Conservation (phyloP, 2,329 filamentous ascomycete genomes). For the Thermomyces lanuginosus region DNA sequence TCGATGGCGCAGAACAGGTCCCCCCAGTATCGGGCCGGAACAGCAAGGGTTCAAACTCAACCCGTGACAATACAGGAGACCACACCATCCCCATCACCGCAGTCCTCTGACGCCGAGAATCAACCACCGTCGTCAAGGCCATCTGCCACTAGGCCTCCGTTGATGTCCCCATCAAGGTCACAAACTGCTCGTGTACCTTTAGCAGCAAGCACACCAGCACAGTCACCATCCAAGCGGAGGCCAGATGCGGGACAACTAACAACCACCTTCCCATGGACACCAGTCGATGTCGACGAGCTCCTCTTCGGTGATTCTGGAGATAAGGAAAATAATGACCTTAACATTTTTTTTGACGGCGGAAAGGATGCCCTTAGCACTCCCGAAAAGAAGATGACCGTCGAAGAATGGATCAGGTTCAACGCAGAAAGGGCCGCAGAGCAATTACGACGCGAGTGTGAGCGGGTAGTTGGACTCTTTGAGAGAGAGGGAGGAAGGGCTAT, state of each 20-base stretch:
- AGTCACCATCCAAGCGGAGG: conserved; percentile 48
- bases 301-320: conserved; percentile 19
- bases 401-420: conserved; percentile 78
- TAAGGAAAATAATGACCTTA: conserved; percentile 35
- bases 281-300: conserved; percentile 59
- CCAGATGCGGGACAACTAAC: conserved; percentile 36
- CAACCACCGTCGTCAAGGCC: conserved; percentile 53
- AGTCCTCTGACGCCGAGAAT: conserved; percentile 69
- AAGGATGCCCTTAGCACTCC: conserved; percentile 50
- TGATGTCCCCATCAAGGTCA: conserved; percentile 18
- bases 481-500: conserved; percentile 65
- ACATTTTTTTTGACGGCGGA: conserved; percentile 28
- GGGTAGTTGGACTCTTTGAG: conserved; percentile 69
- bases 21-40: conserved; percentile 6
- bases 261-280: conserved; percentile 48
- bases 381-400: conserved; percentile 81
- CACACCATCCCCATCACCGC: conserved; percentile 51
- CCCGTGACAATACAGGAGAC: conserved; percentile 19
- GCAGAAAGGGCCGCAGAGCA: conserved; percentile 65
- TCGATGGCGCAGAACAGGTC: conserved; percentile 10
- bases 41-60: conserved; percentile 12
- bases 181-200: conserved; percentile 27
- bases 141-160: conserved; percentile 28
- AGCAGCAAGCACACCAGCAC: conserved; percentile 24
- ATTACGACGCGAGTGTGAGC: conserved; percentile 65